These are phyloP conservation scores for Eucalyptus paniculata DNA, from an alignment of 345 rosid species.

Conservation along the genomic window DNA sequence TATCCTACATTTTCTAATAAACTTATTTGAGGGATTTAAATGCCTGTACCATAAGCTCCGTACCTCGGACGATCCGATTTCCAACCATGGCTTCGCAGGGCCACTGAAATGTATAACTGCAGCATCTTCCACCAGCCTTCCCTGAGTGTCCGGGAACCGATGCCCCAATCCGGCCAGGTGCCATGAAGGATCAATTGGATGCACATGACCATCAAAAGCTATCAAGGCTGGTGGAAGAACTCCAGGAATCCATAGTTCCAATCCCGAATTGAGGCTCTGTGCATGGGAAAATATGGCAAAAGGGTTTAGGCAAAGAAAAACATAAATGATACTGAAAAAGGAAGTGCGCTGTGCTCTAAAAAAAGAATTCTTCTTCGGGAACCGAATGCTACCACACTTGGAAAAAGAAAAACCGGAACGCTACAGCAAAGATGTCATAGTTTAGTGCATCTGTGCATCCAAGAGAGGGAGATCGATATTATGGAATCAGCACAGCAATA, in stretches of 20 bases:
- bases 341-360: neutral
- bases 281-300: neutral
- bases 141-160: constrained; percentile 14
- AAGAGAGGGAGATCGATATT: neutral
- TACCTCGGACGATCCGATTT: constrained; percentile 53
- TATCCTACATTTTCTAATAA: constrained; percentile 67
- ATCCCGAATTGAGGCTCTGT: constrained; percentile 63
- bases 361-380: neutral
- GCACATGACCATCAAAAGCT: constrained; percentile 61
- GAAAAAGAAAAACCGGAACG: neutral
- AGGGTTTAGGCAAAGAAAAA: neutral
- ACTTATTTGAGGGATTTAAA: constrained; percentile 52
- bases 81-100: constrained; percentile 96
- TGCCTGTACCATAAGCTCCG: constrained; percentile 62
- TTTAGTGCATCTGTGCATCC: neutral
- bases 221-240: constrained; percentile 66
- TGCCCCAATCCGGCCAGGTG: constrained; percentile 76
- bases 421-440: neutral
- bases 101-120: constrained; percentile 89
- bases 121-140: constrained; percentile 34
- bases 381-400: neutral
- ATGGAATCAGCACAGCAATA: neutral
- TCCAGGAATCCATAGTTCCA: constrained; percentile 81
- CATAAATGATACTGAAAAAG: neutral
- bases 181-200: constrained; percentile 74